Base-by-base conservation (phyloP, 2,329 filamentous ascomycete genomes). In the Podosphaera aphanis region DNA sequence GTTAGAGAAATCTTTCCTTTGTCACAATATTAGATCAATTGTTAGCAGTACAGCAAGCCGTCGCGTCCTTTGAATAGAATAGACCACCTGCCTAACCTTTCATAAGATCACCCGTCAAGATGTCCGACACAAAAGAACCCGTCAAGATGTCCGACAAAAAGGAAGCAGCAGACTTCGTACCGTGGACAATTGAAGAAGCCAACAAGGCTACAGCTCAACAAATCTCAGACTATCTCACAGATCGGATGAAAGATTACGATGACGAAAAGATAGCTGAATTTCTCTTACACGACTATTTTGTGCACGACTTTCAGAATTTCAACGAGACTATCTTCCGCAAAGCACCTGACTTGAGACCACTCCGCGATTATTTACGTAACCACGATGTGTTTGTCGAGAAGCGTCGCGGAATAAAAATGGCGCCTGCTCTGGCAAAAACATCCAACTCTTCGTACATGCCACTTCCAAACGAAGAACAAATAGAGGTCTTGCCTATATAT, bases 31-130 rank as follows among this genome's bases (percentile, higher is more conserved):
- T 27, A 42, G 39, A 42, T 42, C 20, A 15, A 16, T 42, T 42
- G 20, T 27, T 42, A 42, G 39, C 21, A 42, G 20, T 42, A 42
- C 25, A 42, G 39, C 39, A 42, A 27, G 2, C 39, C 25, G 25
- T 42, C 20, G 15, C 39, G 20, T 42, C 2, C 39, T 42, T 42
- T 42, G 20, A 27, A 42, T 42, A 42, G 39, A 42, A 42, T 21
- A 27, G 20, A 42, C 15, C 27, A 16, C 27, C 39, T 15, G 20
- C 39, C 25, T n/a, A 40, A 40, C 35, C 35, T 5, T 37, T 37
- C 35, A 37, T 37, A 37, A 37, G 19, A 25, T 40, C 18, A 20
- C 18, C 20, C 20, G 2, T 40, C 20, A 40, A 23, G 18, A 40
- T 40, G 38, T 23, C 38, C 20, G 23, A 21, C 21, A 40, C 38